Evolutionary conservation across 208 protist species (phyloP).

Genomic region (Histomonas meleagridis): DNA sequence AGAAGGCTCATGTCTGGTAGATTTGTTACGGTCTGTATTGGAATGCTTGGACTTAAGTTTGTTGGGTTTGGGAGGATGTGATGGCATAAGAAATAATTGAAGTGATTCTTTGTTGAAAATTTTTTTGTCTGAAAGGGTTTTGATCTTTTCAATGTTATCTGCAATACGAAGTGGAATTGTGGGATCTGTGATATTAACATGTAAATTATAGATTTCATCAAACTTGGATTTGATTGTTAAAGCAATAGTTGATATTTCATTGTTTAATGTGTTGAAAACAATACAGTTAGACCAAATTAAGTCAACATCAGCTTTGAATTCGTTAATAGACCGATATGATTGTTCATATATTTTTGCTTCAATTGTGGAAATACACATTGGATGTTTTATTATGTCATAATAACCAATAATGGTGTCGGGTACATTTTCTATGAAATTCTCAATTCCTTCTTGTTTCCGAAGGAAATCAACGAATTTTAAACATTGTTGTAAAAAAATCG

Average conservation of each 20-base stretch:
- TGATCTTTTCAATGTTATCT: background rate
- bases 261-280: background rate
- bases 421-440: background rate
- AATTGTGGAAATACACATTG: background rate
- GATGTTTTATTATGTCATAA: background rate
- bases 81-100: background rate
- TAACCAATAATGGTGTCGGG: background rate
- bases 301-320: background rate
- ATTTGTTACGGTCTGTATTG: background rate
- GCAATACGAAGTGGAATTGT: background rate
- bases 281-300: slow-evolving; percentile 24
- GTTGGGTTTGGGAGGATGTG: background rate
- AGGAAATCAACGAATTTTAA: background rate
- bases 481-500: background rate
- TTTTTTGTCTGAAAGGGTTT: background rate
- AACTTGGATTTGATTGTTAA: background rate
- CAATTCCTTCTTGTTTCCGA: background rate
- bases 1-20: background rate
- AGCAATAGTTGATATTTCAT: background rate
- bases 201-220: background rate
- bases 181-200: background rate
- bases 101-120: background rate
- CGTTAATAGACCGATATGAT: background rate
- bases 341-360: background rate
- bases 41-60: too few species aligned